Percentiles rank a stretch among this genome's conserved stretches.
These are phyloP conservation scores for Hypomontagnella submonticulosa DNA, from an alignment of 495 filamentous ascomycete species.

Conservation along the genomic window DNA sequence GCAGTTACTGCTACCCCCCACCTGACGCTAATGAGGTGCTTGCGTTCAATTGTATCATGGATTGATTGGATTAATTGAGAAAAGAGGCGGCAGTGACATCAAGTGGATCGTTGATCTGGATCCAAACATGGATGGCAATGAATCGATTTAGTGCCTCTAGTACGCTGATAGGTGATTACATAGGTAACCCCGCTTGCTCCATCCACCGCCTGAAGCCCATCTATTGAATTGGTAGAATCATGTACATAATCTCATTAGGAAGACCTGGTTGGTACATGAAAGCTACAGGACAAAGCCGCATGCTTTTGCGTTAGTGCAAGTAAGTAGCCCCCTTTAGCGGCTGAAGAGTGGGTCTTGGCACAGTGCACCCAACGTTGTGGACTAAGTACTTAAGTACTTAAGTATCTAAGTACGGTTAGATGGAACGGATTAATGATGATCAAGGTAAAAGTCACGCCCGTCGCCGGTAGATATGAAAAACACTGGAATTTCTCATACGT, in stretches of 20 bases:
- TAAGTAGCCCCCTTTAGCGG: constrained; percentile 28
- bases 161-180: constrained; percentile 12
- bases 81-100: constrained; percentile 30
- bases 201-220: constrained; percentile 9
- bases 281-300: constrained; percentile 14
- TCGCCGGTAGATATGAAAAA: too few species aligned
- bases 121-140: constrained; percentile 23
- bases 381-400: not conserved
- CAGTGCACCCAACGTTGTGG: constrained; percentile 16
- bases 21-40: too few species aligned
- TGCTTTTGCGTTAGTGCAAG: constrained; percentile 1
- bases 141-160: constrained; percentile 34
- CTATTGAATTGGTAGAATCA: constrained; percentile 29
- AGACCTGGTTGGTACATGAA: not conserved
- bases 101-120: constrained; percentile 35
- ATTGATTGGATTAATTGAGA: constrained; percentile 28
- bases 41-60: not conserved
- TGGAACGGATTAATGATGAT: too few species aligned
- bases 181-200: constrained; percentile 17
- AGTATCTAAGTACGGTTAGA: too few species aligned
- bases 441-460: too few species aligned
- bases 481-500: too few species aligned
- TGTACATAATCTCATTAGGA: constrained; percentile 2
- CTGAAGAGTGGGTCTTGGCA: constrained; percentile 23
- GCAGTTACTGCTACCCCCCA: too few species aligned